phyloP scores from a whole-genome alignment of 371 early-diverging fungal species.

The Mortierella polycephala region DNA sequence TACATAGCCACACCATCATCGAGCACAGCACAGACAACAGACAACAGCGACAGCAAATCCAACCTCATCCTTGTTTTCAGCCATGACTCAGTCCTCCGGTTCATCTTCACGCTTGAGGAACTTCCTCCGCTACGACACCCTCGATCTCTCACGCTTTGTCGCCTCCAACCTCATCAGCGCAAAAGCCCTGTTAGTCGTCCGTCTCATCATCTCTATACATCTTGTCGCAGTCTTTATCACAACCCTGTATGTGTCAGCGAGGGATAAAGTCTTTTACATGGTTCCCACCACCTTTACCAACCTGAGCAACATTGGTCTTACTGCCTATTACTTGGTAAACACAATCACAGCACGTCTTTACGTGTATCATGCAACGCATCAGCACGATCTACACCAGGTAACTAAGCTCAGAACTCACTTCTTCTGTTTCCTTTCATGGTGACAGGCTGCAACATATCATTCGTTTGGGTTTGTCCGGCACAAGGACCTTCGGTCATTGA shows the following conservation, averaged over 20 bases:
- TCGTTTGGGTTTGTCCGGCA: conserved; percentile 9
- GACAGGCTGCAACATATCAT: conserved; percentile 49
- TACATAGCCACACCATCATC: no score
- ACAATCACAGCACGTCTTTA: no score
- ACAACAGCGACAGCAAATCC: conserved; percentile 1
- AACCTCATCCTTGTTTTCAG: background rate
- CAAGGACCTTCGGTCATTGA: conserved; percentile 22
- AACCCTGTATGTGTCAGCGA: conserved; percentile 48
- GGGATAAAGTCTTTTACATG: conserved; percentile 52
- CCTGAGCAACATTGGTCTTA: conserved; percentile 52
- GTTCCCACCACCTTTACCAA: conserved; percentile 53
- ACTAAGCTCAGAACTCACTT: background rate
- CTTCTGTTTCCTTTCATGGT: background rate
- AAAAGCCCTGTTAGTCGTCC: conserved; percentile 18
- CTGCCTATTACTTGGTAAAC: conserved; percentile 51
- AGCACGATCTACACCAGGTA: no score
- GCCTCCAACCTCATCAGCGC: conserved; percentile 48
- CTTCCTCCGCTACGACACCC: conserved; percentile 34
- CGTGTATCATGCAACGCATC: no score
- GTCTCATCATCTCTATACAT: conserved; percentile 28
- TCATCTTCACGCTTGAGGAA: conserved; percentile 11
- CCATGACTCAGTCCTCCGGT: background rate
- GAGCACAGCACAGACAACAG: background rate
- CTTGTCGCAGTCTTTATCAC: conserved; percentile 48
- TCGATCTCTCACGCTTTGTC: conserved; percentile 32